Base-by-base conservation (phyloP, 169 alveolate genomes). In the Plasmodium fragile region DNA sequence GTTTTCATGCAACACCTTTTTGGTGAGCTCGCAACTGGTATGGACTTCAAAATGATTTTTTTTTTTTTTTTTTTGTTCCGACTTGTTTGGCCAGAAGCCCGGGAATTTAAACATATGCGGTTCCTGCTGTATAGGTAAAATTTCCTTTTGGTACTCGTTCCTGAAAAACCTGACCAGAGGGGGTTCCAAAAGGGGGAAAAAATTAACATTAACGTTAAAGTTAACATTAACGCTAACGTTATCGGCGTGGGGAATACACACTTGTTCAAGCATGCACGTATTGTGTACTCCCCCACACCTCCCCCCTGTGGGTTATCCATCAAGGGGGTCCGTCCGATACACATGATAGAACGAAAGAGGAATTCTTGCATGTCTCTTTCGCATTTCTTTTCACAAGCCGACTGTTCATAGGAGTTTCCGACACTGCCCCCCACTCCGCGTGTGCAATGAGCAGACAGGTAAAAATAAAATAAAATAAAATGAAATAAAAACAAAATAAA, bases 61-160 rank as follows among this genome's bases (percentile, higher is more conserved):
- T 81, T 45, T 11, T 32, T n/a, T 36, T 49, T 30, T 80, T 30
- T 52, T 30, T n/a, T 8, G 59, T 28, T 71, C 81, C 39, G 49
- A 95, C 96, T 85, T 93, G 89, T 52, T 70, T 3, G 97, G 95
- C 97, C 97, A 96, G 77, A 96, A 96, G 16, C 97, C 97, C 1
- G 97, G 95, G 92, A 94, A 96, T 80, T 92, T 79, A 83, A 83
- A 83, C 53, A 22, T 18, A 5, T 69, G 75, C 18, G 92, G 92
- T 69, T 83, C 73, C 59, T 65, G 92, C 82, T 83, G 82, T 30
- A 69, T 22, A 25, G 92, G 92, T 65, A 83, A 83, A 83, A 83
- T 70, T 83, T 41, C 69, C 53, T 71, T 83, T 41, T 83, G 92
- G 52, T 83, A 83, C 28, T 41, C 70, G 73, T 43, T 70, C 36